Evolutionary conservation across 2,329 filamentous ascomycete genomes (phyloP).

Genomic region (Pseudogymnoascus verrucosus): DNA sequence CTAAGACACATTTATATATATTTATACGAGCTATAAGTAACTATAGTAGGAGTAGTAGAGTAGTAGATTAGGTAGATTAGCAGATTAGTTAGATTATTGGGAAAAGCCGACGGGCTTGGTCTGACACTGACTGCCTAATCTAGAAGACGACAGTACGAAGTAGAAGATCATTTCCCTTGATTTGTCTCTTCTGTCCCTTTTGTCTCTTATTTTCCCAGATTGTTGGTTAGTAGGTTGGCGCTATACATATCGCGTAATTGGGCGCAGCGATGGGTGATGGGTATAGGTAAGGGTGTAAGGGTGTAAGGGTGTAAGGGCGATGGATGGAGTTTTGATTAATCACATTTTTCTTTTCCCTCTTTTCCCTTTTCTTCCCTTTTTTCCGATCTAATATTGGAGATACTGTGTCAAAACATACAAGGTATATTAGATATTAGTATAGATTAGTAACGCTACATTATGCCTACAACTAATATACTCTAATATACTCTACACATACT

Average conservation of each 20-base stretch:
- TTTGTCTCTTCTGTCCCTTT: neutral
- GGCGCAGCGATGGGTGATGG: no score
- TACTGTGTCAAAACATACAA: neutral
- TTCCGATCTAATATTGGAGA: neutral
- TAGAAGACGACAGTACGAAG: neutral
- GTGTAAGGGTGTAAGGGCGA: neutral
- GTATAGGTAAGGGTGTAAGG: no score
- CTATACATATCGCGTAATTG: neutral
- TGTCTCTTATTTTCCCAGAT: neutral
- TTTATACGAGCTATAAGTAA: neutral
- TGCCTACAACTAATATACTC: neutral
- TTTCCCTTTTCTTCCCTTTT: neutral
- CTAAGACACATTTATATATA: neutral
- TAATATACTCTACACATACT: neutral
- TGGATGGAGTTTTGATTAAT: neutral
- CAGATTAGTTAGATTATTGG: no score
- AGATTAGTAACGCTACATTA: neutral
- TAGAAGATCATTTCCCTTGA: neutral
- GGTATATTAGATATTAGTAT: neutral
- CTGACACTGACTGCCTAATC: neutral
- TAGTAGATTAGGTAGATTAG: no score
- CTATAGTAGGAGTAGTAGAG: no score
- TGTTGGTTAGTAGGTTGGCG: neutral
- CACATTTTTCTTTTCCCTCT: neutral
- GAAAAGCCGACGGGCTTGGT: neutral